Base-by-base conservation (phyloP, 495 filamentous ascomycete species). In the Rostrohypoxylon terebratum region DNA sequence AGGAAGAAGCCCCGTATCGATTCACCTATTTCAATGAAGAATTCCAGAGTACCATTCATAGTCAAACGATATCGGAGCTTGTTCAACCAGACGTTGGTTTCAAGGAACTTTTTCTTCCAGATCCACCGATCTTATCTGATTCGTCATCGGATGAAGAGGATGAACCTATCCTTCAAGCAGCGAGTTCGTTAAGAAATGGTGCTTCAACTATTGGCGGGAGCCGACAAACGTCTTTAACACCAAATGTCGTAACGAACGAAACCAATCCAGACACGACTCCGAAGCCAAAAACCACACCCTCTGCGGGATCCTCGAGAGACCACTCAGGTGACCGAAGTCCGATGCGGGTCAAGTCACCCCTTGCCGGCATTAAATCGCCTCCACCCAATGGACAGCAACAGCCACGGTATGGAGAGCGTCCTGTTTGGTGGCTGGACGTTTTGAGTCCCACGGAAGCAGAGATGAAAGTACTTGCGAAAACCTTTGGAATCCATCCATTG, bases 11-110 rank as follows among this genome's bases (percentile, higher is more conserved):
- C 0, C 96, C 96, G 0, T 99, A 96, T 77, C 88, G 96, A 47
- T 98, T 97, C 77, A 99, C 96, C 1, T 99, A 99, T 75, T 99
- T 99, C 85, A 98, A 97, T 77, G 96, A 98, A 75, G 93, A 97
- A 69, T 93, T 98, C 66, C 90, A 90, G 53, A 94, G 91, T 74
- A 98, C 96, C 0, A 96, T 98, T 69, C 96, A 98, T 78, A 94
- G 93, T 20, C 94, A 97, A 77, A 96, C 91, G 0, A 95, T 99
- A 53, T 96, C 93, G 10, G 96, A 97, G 75, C 84, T 99, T 28
- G 86, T 94, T 2, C 94, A 96, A 65, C 92, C 92, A 0, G 96
- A 93, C 1, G 85, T 88, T 65, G 91, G 86, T 51, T 99, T 99
- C 79, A 83, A 82, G 63, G 93, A 97, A 61, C 86, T 99, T 0